Conservation (phyloP, 202 grass and related monocot species). For the Alloteropsis angusta region DNA sequence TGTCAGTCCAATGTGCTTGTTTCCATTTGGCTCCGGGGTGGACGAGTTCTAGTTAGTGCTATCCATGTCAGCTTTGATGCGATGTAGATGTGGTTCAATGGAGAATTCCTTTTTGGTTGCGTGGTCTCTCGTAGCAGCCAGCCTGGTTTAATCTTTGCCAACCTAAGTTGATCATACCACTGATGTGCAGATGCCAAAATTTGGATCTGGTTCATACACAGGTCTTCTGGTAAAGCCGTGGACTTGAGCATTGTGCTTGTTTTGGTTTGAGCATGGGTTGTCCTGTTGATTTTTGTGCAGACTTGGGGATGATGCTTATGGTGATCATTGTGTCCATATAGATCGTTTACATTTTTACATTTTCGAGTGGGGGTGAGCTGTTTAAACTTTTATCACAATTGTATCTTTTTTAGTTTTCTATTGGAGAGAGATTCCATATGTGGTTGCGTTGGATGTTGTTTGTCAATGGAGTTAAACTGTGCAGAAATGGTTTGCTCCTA, state of each 20-base stretch:
- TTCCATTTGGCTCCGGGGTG: neutral
- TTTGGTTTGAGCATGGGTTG: neutral
- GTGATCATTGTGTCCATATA: too few relatives aligned
- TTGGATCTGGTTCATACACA: neutral
- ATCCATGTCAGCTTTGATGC: slow-evolving; percentile 14
- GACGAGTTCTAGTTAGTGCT: neutral
- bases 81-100: neutral
- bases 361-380: too few relatives aligned
- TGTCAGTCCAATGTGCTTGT: neutral
- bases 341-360: too few relatives aligned
- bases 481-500: neutral
- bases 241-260: neutral
- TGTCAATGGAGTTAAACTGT: neutral
- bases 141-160: neutral
- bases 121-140: neutral
- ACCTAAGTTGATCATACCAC: neutral
- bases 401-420: neutral
- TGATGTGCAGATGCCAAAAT: neutral
- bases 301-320: too few relatives aligned
- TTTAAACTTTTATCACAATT: too few relatives aligned
- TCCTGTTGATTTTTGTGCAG: neutral
- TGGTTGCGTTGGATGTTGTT: neutral
- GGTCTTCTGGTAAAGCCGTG: neutral
- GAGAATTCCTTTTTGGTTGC: neutral
- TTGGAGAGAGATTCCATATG: neutral